phyloP scores from a whole-genome alignment of 768 basidiomycete species.

The Leccinum uliginosum region DNA sequence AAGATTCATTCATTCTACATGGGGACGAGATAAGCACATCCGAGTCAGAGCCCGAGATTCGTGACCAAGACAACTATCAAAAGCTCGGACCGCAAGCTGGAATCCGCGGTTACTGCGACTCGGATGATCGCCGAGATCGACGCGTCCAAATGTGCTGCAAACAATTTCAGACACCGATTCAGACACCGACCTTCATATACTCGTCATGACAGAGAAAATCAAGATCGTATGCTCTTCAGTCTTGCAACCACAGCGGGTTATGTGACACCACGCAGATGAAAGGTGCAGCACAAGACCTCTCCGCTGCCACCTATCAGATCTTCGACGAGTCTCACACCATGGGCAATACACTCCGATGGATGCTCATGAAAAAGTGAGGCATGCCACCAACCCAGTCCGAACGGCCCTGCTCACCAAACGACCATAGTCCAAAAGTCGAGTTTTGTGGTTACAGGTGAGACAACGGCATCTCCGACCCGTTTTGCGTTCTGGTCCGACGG shows the following conservation, averaged over 20 bases:
- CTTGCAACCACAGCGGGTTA: not conserved
- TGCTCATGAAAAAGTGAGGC: conserved; percentile 97
- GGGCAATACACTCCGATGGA: conserved; percentile 93
- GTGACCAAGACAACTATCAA: not conserved
- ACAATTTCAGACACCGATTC: too few relatives aligned
- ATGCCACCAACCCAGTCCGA: not conserved
- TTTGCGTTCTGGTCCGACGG: not conserved
- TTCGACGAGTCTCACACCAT: conserved; percentile 94
- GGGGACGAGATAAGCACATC: not conserved
- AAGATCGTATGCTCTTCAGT: conserved; percentile 26
- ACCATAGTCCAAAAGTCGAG: not conserved
- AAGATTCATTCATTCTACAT: not conserved
- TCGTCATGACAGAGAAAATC: conserved; percentile 31
- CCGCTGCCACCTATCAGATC: conserved; percentile 88
- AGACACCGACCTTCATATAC: too few relatives aligned
- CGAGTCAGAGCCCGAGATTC: not conserved
- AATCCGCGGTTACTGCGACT: too few relatives aligned
- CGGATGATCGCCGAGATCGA: too few relatives aligned
- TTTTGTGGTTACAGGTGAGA: not conserved
- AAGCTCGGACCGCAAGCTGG: too few relatives aligned
- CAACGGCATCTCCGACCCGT: too few relatives aligned
- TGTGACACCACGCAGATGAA: conserved; percentile 57
- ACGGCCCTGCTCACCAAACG: conserved; percentile 5
- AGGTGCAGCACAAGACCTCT: conserved; percentile 76
- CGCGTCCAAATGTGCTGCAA: too few relatives aligned